Evolutionary conservation across 2,329 filamentous ascomycete genomes (phyloP).

Genomic region (Fonsecaea monophora): DNA sequence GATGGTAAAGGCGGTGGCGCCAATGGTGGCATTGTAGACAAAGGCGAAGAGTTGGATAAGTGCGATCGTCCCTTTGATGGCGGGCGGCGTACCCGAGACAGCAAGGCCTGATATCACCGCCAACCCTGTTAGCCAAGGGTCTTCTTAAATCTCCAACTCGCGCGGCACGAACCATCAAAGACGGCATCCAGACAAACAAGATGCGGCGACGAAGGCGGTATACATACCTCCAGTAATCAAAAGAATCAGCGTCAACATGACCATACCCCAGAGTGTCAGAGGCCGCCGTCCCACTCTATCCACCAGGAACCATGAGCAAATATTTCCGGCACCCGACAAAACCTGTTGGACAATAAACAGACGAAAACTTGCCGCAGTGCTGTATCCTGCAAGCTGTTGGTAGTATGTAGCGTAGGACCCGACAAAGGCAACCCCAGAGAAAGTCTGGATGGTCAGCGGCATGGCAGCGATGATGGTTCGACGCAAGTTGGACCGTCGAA

Average conservation of each 20-base stretch:
- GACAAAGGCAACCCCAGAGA: conserved; percentile 44
- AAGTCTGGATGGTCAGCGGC: conserved; percentile 45
- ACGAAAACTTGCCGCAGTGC: conserved; percentile 45
- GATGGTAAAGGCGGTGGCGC: conserved; percentile 49
- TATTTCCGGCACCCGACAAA: conserved; percentile 45
- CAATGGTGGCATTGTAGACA: conserved; percentile 52
- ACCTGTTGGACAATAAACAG: conserved; percentile 52
- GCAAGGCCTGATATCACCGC: conserved; percentile 41
- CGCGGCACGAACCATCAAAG: neutral
- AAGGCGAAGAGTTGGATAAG: conserved; percentile 51
- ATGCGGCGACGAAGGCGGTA: neutral
- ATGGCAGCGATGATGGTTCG: conserved; percentile 51
- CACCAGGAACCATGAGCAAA: conserved; percentile 46
- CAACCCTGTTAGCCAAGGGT: neutral
- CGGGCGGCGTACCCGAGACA: conserved; percentile 18
- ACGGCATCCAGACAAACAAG: neutral
- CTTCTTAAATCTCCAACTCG: neutral
- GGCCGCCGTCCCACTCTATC: conserved; percentile 47
- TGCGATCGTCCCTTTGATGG: conserved; percentile 38
- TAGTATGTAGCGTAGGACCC: conserved; percentile 56
- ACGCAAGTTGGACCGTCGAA: conserved; percentile 44
- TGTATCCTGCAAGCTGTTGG: conserved; percentile 47
- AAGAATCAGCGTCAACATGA: conserved; percentile 57
- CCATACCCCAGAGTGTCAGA: conserved; percentile 55
- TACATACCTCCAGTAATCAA: conserved; percentile 49